Base-by-base conservation (phyloP, 768 basidiomycete genomes). In the Pulveroboletus ravenelii region DNA sequence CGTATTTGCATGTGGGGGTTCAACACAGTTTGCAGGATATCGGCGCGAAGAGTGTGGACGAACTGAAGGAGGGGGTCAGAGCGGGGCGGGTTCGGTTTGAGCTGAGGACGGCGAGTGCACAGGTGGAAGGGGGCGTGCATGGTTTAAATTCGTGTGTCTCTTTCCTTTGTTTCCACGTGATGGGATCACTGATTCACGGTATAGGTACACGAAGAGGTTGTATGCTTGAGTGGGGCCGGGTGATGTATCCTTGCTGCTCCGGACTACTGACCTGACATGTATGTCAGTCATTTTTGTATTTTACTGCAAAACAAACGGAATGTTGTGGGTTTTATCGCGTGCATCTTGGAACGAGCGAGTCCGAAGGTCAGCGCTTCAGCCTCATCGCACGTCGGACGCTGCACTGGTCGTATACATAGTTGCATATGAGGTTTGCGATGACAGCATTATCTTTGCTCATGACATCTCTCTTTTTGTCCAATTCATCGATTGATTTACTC, bases 1-100 rank as follows among this genome's bases (percentile, higher is more conserved):
- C 94, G 2, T 93, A 91, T 64, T 72, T 93, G 32, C 71, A 87
- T 49, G 78, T 79, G 4, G 90, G 90, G 5, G 74, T 93, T 35
- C 94, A 97, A 69, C 94, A 97, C 70, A 93, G 91, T 56, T 74
- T 97, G 56, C 95, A 99, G 74, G 95, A 99, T 58, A 78, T 93
- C 49, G 95, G 95, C 23, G 81, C 91, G 29, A 77, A 65, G 64
- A 87, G 75, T 52, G 76, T 97, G 41, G 52, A 45, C 38, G 82
- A 81, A 57, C 74, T 98, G 46, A 80, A 81, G 66, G 72, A 72
- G n/a, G 81, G 78, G 2, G 92, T 90, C 1, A 66, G 62, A 30
- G 72, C 67, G 2, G 90, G 91, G 14, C 70, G 65, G 27, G 88
- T 96, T 17, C 71, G 93, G 52, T 98, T 95, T 61, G 94, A 98